These are phyloP conservation scores for Cafeteria roenbergensis DNA, from an alignment of 108 stramenopile species.

Conservation along the genomic window DNA sequence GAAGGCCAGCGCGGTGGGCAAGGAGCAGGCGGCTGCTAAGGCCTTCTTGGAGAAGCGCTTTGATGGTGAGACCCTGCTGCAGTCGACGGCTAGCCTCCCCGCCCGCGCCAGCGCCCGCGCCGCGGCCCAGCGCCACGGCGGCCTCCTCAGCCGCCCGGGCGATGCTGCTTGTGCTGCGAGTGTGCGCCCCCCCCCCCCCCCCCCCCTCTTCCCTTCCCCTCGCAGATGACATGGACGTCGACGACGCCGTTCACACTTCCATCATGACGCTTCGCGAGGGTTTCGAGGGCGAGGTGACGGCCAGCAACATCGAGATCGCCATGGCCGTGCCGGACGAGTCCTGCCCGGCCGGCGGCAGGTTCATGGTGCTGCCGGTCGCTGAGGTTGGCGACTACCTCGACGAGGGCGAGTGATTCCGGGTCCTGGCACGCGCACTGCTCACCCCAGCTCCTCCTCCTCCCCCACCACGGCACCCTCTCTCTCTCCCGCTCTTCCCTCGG, in stretches of 20 bases:
- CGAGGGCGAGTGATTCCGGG: constrained; percentile 63
- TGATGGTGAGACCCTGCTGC: not conserved
- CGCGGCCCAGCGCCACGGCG: no score
- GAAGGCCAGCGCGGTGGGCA: constrained; percentile 99
- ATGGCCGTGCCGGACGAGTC: constrained; percentile 70
- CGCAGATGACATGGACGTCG: constrained; percentile 87
- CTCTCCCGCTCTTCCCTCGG: no score
- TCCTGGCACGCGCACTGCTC: no score
- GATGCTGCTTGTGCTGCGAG: no score
- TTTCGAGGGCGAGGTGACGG: constrained; percentile 98
- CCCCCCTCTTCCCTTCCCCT: constrained; percentile 24
- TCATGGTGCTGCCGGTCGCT: constrained; percentile 79
- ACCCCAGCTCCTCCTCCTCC: no score
- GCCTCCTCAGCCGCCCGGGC: no score
- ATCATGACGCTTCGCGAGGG: constrained; percentile 90
- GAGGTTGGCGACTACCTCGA: constrained; percentile 98
- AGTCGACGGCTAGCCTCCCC: no score
- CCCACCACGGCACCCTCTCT: no score
- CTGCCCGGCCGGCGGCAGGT: no score
- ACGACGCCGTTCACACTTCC: constrained; percentile 97
- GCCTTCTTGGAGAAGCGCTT: constrained; percentile 88
- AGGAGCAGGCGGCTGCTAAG: constrained; percentile 91
- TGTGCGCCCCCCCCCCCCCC: not conserved
- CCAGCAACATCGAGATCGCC: constrained; percentile 90
- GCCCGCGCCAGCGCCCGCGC: no score